A percentile compares a stretch with the other conserved stretches of the same genome.
These are phyloP conservation scores for Colletotrichum graminicola DNA, from an alignment of 2,329 filamentous ascomycete species.

Conservation along the genomic window DNA sequence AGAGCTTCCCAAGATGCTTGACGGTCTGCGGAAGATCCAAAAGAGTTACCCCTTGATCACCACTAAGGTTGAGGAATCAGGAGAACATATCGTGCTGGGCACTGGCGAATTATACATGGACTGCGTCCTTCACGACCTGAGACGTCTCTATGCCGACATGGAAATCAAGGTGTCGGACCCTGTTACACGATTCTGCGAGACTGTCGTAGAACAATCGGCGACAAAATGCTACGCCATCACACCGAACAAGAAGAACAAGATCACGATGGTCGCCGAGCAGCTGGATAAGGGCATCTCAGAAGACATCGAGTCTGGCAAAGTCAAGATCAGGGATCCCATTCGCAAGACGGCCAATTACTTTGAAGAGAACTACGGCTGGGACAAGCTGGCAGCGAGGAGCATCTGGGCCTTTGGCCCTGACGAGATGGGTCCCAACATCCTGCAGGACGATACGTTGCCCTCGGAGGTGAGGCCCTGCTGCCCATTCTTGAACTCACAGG, in stretches of 20 bases:
- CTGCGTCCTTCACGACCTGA: constrained; percentile 94
- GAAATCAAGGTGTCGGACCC: constrained; percentile 99
- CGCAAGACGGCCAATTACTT: constrained; percentile 97
- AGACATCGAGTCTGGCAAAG: constrained; percentile 91
- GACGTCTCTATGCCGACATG: constrained; percentile 97
- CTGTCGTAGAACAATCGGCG: constrained; percentile 94
- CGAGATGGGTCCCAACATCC: constrained; percentile 92
- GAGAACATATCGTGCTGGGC: constrained; percentile 93
- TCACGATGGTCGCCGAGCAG: constrained; percentile 98
- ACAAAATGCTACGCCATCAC: constrained; percentile 98
- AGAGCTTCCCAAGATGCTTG: constrained; percentile 98
- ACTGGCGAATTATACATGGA: constrained; percentile 99
- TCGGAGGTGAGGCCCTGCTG: constrained; percentile 72
- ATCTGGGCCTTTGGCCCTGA: constrained; percentile 99
- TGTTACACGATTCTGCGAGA: constrained; percentile 97
- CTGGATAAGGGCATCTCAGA: constrained; percentile 94
- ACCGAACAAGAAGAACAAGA: constrained; percentile 99
- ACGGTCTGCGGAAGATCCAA: constrained; percentile 95
- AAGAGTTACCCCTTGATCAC: constrained; percentile 97
- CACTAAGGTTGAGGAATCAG: constrained; percentile 98
- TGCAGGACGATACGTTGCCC: constrained; percentile 96
- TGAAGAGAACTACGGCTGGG: constrained; percentile 97
- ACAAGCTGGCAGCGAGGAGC: constrained; percentile 91
- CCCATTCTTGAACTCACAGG: background rate
- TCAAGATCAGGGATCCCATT: constrained; percentile 92